Percentiles rank a stretch among this genome's conserved stretches.
phyloP scores from a whole-genome alignment of 202 grass and related monocot genomes.

The Setaria viridis region DNA sequence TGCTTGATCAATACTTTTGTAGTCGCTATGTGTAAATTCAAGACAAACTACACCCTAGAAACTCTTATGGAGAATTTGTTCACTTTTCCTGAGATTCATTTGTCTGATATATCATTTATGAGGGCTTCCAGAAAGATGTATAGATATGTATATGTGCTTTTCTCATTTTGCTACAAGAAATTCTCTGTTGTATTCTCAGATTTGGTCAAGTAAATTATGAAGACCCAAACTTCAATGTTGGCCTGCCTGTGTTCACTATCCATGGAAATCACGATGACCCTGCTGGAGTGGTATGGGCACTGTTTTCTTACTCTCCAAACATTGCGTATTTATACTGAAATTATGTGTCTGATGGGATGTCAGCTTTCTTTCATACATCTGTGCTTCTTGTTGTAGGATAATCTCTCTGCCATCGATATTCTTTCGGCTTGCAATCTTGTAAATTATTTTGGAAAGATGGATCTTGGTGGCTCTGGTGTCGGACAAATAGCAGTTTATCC shows the following conservation, averaged over 20 bases:
- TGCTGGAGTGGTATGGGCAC: conserved; percentile 63
- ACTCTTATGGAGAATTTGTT: not conserved
- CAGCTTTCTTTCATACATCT: conserved; percentile 11
- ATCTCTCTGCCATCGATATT: conserved; percentile 95
- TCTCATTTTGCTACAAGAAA: not conserved
- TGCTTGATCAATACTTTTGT: not conserved
- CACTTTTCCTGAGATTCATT: conserved; percentile 27
- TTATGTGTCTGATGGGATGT: conserved; percentile 26
- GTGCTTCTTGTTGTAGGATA: conserved; percentile 72
- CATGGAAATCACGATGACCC: conserved; percentile 79
- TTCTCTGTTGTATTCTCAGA: conserved; percentile 37
- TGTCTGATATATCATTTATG: not conserved
- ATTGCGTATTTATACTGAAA: conserved; percentile 9
- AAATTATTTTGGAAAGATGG: conserved; percentile 99
- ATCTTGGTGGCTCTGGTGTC: conserved; percentile 88
- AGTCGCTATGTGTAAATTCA: not conserved
- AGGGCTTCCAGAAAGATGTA: not conserved
- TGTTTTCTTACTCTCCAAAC: conserved; percentile 29
- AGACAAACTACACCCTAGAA: not conserved
- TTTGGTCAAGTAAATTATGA: conserved; percentile 71
- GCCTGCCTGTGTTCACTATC: conserved; percentile 75
- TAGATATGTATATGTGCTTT: not conserved
- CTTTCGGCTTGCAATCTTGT: conserved; percentile 96
- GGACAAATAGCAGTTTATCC: conserved; percentile 84
- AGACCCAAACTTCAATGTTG: conserved; percentile 70